A percentile compares a stretch with the other conserved stretches of the same genome.
Conservation (phyloP, 768 basidiomycete species). For the Mycena chlorophos region DNA sequence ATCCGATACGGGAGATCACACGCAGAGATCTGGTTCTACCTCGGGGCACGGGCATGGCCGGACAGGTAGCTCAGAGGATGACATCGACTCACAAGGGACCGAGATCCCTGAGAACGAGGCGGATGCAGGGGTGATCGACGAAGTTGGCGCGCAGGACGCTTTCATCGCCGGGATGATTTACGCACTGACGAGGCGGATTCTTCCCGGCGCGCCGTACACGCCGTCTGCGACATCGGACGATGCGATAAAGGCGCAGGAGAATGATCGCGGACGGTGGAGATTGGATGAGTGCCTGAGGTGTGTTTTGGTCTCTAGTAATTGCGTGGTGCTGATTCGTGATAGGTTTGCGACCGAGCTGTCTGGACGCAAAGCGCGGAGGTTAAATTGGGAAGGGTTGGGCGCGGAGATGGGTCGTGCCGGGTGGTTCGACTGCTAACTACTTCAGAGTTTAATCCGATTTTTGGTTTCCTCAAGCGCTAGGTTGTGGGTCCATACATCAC, state of each 20-base stretch:
- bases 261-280: constrained; percentile 62
- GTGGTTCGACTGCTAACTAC: constrained; percentile 59
- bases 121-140: constrained; percentile 56
- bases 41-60: constrained; percentile 26
- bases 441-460: too few species aligned
- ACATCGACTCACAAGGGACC: constrained; percentile 60
- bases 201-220: constrained; percentile 78
- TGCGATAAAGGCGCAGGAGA: constrained; percentile 32
- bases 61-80: constrained; percentile 40
- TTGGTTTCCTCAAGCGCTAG: too few species aligned
- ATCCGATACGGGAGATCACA: constrained; percentile 27
- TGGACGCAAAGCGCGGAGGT: constrained; percentile 67
- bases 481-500: too few species aligned
- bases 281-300: constrained; percentile 82
- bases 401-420: constrained; percentile 74
- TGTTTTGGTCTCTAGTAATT: background rate
- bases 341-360: constrained; percentile 86
- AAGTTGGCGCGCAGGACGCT: constrained; percentile 77
- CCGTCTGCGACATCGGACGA: constrained; percentile 50
- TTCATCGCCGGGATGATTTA: constrained; percentile 90
- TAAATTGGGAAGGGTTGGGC: constrained; percentile 66
- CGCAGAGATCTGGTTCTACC: constrained; percentile 29
- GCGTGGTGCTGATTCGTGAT: background rate
- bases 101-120: constrained; percentile 46
- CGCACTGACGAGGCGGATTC: constrained; percentile 66